Percentiles rank a stretch among this genome's conserved stretches.
phyloP scores from a whole-genome alignment of 441 rosid species.

The Brassica balearica region DNA sequence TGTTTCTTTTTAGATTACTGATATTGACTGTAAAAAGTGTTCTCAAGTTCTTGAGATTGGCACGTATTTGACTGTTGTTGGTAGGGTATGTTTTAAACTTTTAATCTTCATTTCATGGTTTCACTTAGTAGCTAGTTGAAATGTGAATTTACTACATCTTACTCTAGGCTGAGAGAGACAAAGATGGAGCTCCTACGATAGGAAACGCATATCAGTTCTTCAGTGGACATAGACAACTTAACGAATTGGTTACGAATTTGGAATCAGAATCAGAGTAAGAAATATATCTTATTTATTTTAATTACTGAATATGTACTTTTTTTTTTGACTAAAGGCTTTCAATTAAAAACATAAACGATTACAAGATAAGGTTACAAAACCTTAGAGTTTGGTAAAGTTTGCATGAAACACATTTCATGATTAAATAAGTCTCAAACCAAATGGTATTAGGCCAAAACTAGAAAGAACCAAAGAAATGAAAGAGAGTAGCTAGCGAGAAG shows the following conservation, averaged over 20 bases:
- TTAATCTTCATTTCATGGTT: background rate
- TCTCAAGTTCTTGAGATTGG: background rate
- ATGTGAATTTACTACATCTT: background rate
- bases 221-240: background rate
- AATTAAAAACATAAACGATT: no score
- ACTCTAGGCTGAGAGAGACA: conserved; percentile 6
- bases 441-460: no score
- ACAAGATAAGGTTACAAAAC: no score
- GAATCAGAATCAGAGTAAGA: background rate
- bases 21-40: background rate
- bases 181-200: background rate
- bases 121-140: background rate
- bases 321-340: no score
- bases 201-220: background rate
- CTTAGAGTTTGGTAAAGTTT: no score
- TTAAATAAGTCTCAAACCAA: no score
- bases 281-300: background rate
- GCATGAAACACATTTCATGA: no score
- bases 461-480: no score
- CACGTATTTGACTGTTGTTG: background rate
- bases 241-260: background rate
- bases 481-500: no score
- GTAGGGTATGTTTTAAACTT: background rate
- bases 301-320: background rate
- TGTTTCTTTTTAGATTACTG: background rate